Evolutionary conservation across 306 rosid genomes (phyloP), one percentile per base, ranked within the genome.

Genomic region (Corylus heterophylla): DNA sequence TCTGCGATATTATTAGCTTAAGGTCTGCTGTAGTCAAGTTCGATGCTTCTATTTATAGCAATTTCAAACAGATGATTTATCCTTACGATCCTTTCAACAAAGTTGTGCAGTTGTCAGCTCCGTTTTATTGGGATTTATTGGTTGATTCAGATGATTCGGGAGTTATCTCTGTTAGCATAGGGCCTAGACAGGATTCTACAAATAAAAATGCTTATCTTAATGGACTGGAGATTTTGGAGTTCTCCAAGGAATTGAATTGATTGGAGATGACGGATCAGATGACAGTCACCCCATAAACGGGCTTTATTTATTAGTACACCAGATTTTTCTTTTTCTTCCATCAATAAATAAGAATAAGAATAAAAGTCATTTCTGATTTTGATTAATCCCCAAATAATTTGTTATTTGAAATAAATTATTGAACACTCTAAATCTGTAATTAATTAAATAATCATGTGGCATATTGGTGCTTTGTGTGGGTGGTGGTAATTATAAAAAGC

Each of bases 181-280:
- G 4, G 31, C 80, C 75, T 50, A 3, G 1, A 59, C 0, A 0
- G 18, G 0, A 58, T 2, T 54, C 74, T 5, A 0, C 1, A 1
- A 10, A 12, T 0, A 35, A 0, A 20, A 78, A 42, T 3, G 83
- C 83, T 9, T 74, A 74, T 71, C 31, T 88, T 47, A 88, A 88
- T 4, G 89, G 88, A 12, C 74, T 88, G 27, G 92, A 88, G 74
- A 49, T 86, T 48, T 79, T 88, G 89, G 79, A 63, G 73, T 0
- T 86, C 17, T 55, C 76, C 51, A 29, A 55, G 11, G 0, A n/a
- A 2, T 37, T 74, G 10, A 68, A 2, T 79, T 35, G 13, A 2
- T 0, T 61, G 49, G 7, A 1, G 49, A 45, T 45, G 49, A 45
- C 7, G 10, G 49, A 31, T 31, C 35, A 45, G 49, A 45, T 0